These are phyloP conservation scores for Cyclotella cryptica DNA, from an alignment of 108 stramenopile species.

Conservation along the genomic window DNA sequence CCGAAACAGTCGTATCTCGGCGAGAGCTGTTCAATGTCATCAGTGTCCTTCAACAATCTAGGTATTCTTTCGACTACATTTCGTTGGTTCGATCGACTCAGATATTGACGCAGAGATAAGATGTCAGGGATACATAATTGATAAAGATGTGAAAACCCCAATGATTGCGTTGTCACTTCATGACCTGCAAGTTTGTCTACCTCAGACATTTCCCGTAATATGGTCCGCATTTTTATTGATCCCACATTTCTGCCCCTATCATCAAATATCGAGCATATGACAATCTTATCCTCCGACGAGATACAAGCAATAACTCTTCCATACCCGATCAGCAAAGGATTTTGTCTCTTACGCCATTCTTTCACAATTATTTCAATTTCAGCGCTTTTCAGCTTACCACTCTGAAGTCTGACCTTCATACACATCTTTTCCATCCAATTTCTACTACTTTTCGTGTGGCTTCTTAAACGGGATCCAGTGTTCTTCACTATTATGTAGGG, in stretches of 20 bases:
- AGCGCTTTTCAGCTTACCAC: constrained; percentile 11
- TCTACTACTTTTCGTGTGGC: constrained; percentile 45
- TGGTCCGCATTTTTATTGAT: constrained; percentile 24
- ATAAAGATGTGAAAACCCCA: constrained; percentile 56
- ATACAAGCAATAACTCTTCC: constrained; percentile 23
- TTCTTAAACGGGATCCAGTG: constrained; percentile 25
- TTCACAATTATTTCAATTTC: constrained; percentile 39
- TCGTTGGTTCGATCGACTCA: constrained; percentile 9
- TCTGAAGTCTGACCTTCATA: constrained; percentile 43
- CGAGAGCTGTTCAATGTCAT: constrained; percentile 18
- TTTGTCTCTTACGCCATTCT: constrained; percentile 39
- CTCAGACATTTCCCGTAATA: constrained; percentile 16
- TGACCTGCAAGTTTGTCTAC: constrained; percentile 25
- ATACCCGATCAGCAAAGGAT: constrained; percentile 22
- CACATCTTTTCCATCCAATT: constrained; percentile 41
- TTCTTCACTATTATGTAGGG: constrained; percentile 49
- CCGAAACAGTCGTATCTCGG: too few species aligned
- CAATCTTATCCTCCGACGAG: constrained; percentile 4
- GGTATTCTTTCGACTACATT: constrained; percentile 38
- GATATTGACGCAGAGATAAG: constrained; percentile 16
- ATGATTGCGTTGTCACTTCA: constrained; percentile 44
- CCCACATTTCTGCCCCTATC: constrained; percentile 44
- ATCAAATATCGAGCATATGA: constrained; percentile 31
- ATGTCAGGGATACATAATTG: constrained; percentile 19
- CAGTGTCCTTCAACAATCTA: neutral